Conservation (phyloP, 169 alveolate species). For the Blepharisma undulans region DNA sequence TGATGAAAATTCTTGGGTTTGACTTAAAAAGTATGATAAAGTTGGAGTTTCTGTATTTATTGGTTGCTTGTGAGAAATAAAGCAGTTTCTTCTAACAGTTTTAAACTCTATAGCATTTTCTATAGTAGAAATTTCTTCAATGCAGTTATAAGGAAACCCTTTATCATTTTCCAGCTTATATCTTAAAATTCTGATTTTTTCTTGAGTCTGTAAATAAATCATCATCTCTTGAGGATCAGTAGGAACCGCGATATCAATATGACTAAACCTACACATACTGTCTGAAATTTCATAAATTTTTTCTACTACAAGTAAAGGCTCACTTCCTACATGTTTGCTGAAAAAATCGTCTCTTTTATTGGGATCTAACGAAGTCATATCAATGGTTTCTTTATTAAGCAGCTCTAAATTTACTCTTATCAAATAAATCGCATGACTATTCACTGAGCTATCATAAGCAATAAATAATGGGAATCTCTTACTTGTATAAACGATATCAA, state of each 20-base stretch:
- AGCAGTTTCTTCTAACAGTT: neutral
- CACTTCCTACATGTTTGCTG: conserved; percentile 11
- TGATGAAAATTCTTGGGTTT: neutral
- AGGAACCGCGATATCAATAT: neutral
- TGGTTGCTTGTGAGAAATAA: neutral
- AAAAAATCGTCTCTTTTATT: conserved; percentile 15
- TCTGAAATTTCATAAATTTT: neutral
- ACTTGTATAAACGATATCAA: conserved; percentile 9
- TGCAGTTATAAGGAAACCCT: conserved; percentile 21
- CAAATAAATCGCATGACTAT: neutral
- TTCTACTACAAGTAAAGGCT: conserved; percentile 8
- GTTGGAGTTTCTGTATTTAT: neutral
- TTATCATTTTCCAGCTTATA: neutral
- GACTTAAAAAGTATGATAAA: neutral
- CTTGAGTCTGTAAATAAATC: neutral
- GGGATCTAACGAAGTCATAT: neutral
- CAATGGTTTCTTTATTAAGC: neutral
- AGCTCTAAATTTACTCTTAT: neutral
- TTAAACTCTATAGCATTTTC: neutral
- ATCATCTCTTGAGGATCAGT: neutral
- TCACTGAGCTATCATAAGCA: neutral
- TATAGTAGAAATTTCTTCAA: neutral
- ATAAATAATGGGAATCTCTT: neutral
- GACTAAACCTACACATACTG: neutral
- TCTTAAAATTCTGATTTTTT: neutral